These are phyloP conservation scores for Xylaria longipes DNA, from an alignment of 495 filamentous ascomycete genomes.

Conservation along the genomic window DNA sequence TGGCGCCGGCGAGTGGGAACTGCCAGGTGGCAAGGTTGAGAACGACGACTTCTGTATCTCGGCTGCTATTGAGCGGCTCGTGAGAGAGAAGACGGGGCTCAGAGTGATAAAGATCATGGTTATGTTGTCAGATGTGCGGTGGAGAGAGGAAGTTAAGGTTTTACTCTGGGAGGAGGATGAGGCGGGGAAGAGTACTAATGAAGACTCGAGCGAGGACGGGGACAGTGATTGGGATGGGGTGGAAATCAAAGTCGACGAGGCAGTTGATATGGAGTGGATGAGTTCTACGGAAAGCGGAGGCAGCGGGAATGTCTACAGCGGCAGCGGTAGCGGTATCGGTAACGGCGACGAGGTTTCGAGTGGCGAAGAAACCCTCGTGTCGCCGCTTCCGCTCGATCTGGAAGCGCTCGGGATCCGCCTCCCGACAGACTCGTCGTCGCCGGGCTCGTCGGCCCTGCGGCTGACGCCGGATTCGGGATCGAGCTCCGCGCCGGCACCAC, in stretches of 20 bases:
- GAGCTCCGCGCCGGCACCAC: background rate
- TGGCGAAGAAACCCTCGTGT: background rate
- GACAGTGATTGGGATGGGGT: background rate
- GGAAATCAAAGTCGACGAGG: background rate
- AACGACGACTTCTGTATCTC: constrained; percentile 38
- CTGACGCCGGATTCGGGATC: background rate
- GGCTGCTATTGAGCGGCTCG: constrained; percentile 33
- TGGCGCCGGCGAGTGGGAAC: constrained; percentile 30
- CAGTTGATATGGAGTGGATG: background rate
- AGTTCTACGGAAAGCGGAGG: background rate
- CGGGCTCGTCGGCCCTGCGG: background rate
- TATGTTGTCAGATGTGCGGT: constrained; percentile 31
- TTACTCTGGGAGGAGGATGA: constrained; percentile 32
- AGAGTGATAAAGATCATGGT: constrained; percentile 32
- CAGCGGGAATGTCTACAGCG: background rate
- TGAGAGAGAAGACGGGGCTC: constrained; percentile 34
- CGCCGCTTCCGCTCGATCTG: background rate
- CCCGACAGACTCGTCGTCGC: background rate
- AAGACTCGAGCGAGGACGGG: background rate
- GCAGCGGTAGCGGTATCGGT: background rate
- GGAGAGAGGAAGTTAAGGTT: constrained; percentile 30
- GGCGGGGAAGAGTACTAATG: background rate
- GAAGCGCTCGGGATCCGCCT: background rate
- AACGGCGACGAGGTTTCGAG: background rate
- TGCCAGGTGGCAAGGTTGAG: constrained; percentile 35